A percentile compares a stretch with the other conserved stretches of the same genome.
phyloP scores from a whole-genome alignment of 1,139 yeast genomes.

The Lodderomyces theae region DNA sequence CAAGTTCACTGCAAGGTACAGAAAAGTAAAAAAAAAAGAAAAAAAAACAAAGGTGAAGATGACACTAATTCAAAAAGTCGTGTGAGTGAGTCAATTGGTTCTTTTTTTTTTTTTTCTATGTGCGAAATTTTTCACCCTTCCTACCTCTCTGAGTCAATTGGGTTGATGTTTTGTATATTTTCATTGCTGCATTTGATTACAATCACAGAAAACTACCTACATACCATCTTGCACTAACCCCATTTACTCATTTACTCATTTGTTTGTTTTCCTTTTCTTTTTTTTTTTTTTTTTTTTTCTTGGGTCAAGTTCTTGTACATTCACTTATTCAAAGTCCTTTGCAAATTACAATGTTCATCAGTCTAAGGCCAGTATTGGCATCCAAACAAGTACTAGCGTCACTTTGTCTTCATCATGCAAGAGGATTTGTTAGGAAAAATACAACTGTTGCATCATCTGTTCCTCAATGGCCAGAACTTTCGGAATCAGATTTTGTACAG shows the following conservation, averaged over 20 bases:
- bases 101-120: background rate
- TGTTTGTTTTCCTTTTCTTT: background rate
- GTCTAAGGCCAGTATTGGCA: background rate
- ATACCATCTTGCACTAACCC: no score
- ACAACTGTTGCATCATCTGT: constrained; percentile 3
- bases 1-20: background rate
- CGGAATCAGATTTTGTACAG: constrained; percentile 47
- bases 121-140: background rate
- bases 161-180: background rate
- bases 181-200: background rate
- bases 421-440: background rate
- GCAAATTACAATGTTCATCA: background rate
- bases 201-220: no score
- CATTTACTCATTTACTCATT: background rate
- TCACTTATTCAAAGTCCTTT: background rate
- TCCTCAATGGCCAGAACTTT: constrained; percentile 46
- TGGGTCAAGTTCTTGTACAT: constrained; percentile 1
- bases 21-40: no score
- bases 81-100: background rate
- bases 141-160: background rate
- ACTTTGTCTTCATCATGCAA: constrained; percentile 1
- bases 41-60: no score
- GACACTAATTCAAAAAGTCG: background rate
- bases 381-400: background rate
- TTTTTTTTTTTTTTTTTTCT: background rate